phyloP scores from a whole-genome alignment of 495 filamentous ascomycete genomes.

The Penicillium mononematosum region DNA sequence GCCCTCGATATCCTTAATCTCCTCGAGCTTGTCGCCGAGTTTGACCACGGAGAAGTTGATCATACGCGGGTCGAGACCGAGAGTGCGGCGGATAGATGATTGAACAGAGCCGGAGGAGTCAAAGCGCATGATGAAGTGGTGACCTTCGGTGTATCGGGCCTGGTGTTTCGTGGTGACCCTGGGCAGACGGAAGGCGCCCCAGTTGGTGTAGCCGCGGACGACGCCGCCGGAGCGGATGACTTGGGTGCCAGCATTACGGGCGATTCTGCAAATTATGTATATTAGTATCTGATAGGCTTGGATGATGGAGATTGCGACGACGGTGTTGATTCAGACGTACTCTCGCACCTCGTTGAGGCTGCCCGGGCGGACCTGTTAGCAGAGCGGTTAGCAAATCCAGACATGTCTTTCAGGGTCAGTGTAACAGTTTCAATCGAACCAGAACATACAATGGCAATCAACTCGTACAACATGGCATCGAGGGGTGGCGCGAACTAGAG shows the following conservation, averaged over 20 bases:
- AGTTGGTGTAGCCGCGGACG: constrained; percentile 88
- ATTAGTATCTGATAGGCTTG: constrained; percentile 17
- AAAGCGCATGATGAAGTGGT: constrained; percentile 98
- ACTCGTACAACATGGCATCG: constrained; percentile 85
- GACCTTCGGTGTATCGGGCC: constrained; percentile 72
- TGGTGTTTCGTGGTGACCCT: constrained; percentile 72
- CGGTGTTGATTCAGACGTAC: constrained; percentile 50
- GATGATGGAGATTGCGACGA: constrained; percentile 4
- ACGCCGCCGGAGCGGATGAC: constrained; percentile 86
- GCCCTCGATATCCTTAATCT: constrained; percentile 62
- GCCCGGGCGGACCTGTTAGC: constrained; percentile 77
- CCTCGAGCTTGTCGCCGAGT: constrained; percentile 73
- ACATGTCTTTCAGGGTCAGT: background rate
- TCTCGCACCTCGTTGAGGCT: constrained; percentile 90
- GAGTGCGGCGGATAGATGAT: constrained; percentile 64
- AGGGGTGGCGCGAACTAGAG: constrained; percentile 22
- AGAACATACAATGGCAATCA: constrained; percentile 84
- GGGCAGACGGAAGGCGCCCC: constrained; percentile 86
- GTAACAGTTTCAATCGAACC: background rate
- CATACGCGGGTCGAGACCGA: constrained; percentile 88
- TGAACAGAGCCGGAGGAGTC: constrained; percentile 72
- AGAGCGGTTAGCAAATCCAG: constrained; percentile 11
- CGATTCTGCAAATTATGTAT: constrained; percentile 57
- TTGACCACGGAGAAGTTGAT: constrained; percentile 83
- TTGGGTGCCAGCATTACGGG: constrained; percentile 76